Percentiles rank a stretch among this genome's conserved stretches.
Conservation (phyloP, 2,329 filamentous ascomycete genomes). For the Podosphaera aphanis region DNA sequence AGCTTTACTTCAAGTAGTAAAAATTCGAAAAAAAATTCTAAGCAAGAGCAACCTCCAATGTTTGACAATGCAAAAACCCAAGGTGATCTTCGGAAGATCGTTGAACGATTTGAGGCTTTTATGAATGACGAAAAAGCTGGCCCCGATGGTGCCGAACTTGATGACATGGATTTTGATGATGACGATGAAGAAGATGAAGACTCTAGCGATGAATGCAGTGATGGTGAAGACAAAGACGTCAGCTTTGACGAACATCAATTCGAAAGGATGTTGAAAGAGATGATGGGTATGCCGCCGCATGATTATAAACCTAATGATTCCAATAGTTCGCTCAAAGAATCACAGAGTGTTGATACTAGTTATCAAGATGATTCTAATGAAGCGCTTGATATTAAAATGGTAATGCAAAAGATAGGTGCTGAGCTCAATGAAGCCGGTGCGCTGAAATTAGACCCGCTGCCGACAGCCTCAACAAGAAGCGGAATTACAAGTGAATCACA, state of each 20-base stretch:
- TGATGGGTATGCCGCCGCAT: slow-evolving; percentile 44
- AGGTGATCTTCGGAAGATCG: slow-evolving; percentile 68
- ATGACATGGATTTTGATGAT: slow-evolving; percentile 41
- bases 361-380: slow-evolving; percentile 22
- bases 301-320: neutral
- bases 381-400: slow-evolving; percentile 35
- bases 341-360: slow-evolving; percentile 11
- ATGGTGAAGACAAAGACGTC: slow-evolving; percentile 50
- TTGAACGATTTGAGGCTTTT: slow-evolving; percentile 81
- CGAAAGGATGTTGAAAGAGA: slow-evolving; percentile 67
- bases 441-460: slow-evolving; percentile 26
- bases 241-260: slow-evolving; percentile 63
- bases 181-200: slow-evolving; percentile 26
- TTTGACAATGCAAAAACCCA: slow-evolving; percentile 46
- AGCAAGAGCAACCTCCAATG: slow-evolving; percentile 16
- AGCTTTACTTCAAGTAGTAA: slow-evolving; percentile 18
- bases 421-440: slow-evolving; percentile 49
- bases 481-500: too few relatives aligned
- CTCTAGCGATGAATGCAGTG: slow-evolving; percentile 27
- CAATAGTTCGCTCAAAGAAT: neutral
- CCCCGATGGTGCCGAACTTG: slow-evolving; percentile 50
- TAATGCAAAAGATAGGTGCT: slow-evolving; percentile 46
- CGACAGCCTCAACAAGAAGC: slow-evolving; percentile 6
- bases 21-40: slow-evolving; percentile 7
- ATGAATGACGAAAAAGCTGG: slow-evolving; percentile 68